Evolutionary conservation across 164 flowering plant species (phyloP), one percentile per base, ranked within the genome.

Genomic region (Warburgia ugandensis): DNA sequence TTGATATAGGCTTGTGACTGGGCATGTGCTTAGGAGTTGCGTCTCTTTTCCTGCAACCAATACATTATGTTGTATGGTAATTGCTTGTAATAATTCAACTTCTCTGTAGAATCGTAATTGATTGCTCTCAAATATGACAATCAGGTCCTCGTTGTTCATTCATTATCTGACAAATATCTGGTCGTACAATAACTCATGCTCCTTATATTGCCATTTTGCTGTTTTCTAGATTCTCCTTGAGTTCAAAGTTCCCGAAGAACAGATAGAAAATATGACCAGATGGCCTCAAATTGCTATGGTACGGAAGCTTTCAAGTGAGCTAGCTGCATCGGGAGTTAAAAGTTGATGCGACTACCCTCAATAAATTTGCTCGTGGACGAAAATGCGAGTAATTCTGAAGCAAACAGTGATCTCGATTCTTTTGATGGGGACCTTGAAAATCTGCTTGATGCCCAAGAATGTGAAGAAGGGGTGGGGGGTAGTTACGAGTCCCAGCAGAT

Each of bases 281-380:
- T 92, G 99, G 99, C 99, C 88, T 65, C 78, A 96, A 11, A 92
- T 92, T 64, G 98, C 98, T 27, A 69, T 88, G 90, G 86, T 92
- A 40, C 94, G 98, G 22, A 88, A 85, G 55, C 86, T 92, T 45
- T 92, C 98, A 16, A 92, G 98, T 73, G 98, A 92, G 67, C 98
- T 85, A 74, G 96, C 98, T 44, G 80, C 84, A 51, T 77, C 94
- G 8, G 98, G 96, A 6, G 80, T 85, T 46, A n/a, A 76, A 85
- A 73, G 88, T 88, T 68, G 96, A 92, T 63, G 74, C 96, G 51
- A 75, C 91, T 43, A 77, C 87, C 22, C 81, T 83, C 38, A 72
- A 79, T 71, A 92, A 92, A 56, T 92, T 76, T 74, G 98, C 98
- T 7, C 88, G 98, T 21, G 98, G 98, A 7, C 98, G 94, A 83